These are phyloP conservation scores for Acephala macrosclerotiorum DNA, from an alignment of 2,329 filamentous ascomycete genomes.

Conservation along the genomic window DNA sequence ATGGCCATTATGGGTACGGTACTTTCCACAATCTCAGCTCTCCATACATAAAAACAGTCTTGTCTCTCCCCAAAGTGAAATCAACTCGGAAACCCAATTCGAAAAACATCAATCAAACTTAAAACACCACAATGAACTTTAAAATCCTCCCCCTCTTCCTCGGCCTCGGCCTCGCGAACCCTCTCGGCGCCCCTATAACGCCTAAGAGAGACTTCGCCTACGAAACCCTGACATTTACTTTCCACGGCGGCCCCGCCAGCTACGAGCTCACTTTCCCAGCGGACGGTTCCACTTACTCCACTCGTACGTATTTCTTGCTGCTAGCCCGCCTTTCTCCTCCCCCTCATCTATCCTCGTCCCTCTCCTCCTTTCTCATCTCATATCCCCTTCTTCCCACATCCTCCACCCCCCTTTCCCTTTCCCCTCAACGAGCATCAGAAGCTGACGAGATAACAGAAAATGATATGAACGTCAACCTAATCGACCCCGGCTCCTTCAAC, in stretches of 20 bases:
- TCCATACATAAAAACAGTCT: not conserved
- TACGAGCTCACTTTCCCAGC: constrained; percentile 53
- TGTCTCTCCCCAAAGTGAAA: not conserved
- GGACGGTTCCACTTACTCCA: constrained; percentile 49
- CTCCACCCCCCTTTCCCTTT: too few species aligned
- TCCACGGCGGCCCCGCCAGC: constrained; percentile 51
- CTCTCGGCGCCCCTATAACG: not conserved
- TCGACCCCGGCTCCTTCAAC: constrained; percentile 54
- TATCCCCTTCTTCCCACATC: too few species aligned
- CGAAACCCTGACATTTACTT: constrained; percentile 47
- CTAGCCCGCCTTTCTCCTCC: not conserved
- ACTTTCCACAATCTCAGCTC: not conserved
- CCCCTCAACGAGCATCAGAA: too few species aligned
- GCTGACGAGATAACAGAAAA: constrained; percentile 44
- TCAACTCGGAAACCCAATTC: not conserved
- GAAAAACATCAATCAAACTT: not conserved
- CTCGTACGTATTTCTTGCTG: constrained; percentile 44
- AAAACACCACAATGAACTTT: not conserved
- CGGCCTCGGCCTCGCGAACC: not conserved
- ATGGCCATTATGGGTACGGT: too few species aligned
- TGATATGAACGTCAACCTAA: constrained; percentile 48
- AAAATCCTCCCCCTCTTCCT: not conserved
- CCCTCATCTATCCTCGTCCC: not conserved
- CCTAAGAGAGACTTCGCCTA: constrained; percentile 24
- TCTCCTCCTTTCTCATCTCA: too few species aligned